Evolutionary conservation across 176 grass and related monocot genomes (phyloP).

Genomic region (Otatea glauca): DNA sequence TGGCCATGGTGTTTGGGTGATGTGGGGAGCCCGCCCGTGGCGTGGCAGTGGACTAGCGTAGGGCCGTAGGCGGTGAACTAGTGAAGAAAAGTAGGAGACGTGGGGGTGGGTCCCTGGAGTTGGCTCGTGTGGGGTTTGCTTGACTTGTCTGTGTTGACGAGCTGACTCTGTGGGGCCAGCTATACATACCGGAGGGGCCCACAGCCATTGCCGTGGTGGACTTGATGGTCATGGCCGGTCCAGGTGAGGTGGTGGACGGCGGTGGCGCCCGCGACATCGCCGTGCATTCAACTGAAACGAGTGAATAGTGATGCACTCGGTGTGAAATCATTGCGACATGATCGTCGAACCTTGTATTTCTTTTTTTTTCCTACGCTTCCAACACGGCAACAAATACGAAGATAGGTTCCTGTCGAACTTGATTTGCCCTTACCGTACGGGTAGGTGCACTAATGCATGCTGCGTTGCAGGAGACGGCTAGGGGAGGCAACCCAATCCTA

Average conservation of each 20-base stretch:
- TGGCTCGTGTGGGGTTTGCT: neutral
- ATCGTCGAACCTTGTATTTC: too few relatives aligned
- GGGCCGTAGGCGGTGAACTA: neutral
- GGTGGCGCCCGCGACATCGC: too few relatives aligned
- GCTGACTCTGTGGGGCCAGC: neutral
- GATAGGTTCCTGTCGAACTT: neutral
- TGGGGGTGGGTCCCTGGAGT: neutral
- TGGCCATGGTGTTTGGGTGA: neutral
- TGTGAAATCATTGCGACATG: too few relatives aligned
- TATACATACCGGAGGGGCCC: too few relatives aligned
- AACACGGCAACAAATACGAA: neutral
- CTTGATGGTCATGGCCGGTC: too few relatives aligned
- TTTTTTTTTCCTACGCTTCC: neutral
- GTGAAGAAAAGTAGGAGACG: neutral
- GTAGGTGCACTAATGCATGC: too few relatives aligned
- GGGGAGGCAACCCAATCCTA: neutral
- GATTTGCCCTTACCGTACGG: neutral
- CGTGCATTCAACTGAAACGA: too few relatives aligned
- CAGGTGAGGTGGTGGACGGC: too few relatives aligned
- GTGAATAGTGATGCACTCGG: too few relatives aligned
- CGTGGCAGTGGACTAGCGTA: neutral
- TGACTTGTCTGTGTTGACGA: neutral
- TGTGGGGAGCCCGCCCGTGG: neutral
- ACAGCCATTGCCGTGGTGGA: too few relatives aligned
- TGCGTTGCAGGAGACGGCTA: too few relatives aligned